A percentile compares a stretch with the other conserved stretches of the same genome.
Conservation (phyloP, 2,329 filamentous ascomycete species). For the Aureobasidium sp. region DNA sequence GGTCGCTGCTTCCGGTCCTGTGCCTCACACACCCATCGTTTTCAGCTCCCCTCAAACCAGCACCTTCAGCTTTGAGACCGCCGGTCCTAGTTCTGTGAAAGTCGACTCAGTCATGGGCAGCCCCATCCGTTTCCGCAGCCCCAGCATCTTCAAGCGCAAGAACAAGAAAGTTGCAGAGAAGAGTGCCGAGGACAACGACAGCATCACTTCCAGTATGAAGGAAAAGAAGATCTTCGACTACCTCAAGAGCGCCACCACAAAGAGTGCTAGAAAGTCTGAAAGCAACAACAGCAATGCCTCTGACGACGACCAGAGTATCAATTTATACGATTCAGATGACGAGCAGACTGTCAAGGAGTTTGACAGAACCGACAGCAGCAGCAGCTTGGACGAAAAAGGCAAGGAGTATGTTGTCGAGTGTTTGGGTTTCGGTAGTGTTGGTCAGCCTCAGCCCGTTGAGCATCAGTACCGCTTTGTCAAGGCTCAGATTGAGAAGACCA, state of each 20-base stretch:
- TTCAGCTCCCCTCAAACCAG: neutral
- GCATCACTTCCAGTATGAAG: neutral
- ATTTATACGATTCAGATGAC: neutral
- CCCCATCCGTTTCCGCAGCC: neutral
- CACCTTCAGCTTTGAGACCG: neutral
- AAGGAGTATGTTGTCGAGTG: neutral
- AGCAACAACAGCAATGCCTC: neutral
- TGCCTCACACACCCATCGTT: neutral
- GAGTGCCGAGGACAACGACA: neutral
- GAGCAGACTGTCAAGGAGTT: neutral
- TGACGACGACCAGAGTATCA: neutral
- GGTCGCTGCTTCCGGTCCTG: neutral
- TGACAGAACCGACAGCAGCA: neutral
- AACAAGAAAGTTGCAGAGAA: neutral
- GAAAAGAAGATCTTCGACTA: neutral
- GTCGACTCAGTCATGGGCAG: slow-evolving; percentile 1
- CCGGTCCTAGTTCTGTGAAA: neutral
- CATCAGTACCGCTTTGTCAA: neutral
- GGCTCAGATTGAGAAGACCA: neutral
- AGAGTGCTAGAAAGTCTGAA: neutral
- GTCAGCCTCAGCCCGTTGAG: neutral
- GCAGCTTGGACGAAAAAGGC: neutral
- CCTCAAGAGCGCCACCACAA: neutral
- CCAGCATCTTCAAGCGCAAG: neutral
- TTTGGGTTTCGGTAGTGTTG: neutral